phyloP scores from a whole-genome alignment of 129 eudicot genomes.

The Tagetes erecta region DNA sequence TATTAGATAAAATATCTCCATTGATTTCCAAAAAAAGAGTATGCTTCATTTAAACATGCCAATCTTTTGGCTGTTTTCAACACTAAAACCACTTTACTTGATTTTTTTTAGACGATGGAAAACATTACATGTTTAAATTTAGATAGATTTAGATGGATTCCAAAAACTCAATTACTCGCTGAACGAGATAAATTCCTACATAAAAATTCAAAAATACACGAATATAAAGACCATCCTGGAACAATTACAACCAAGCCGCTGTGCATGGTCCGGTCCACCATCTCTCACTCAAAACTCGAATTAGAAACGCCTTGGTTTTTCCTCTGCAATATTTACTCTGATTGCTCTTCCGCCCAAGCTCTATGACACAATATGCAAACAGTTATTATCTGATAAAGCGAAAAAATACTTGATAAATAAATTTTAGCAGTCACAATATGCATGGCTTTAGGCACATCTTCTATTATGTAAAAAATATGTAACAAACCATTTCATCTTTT shows the following conservation, averaged over 20 bases:
- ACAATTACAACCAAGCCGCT: constrained; percentile 20
- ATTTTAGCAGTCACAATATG: too few species aligned
- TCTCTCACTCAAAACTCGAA: constrained; percentile 29
- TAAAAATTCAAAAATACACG: constrained; percentile 19
- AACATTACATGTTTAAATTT: too few species aligned
- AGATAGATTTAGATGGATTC: too few species aligned
- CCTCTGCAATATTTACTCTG: constrained; percentile 81
- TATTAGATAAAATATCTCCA: too few species aligned
- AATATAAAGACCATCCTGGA: constrained; percentile 23
- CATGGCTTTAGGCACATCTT: too few species aligned
- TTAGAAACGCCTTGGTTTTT: constrained; percentile 60
- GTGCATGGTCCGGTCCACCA: neutral
- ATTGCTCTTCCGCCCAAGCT: constrained; percentile 72
- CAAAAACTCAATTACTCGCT: constrained; percentile 16
- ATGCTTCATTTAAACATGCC: too few species aligned
- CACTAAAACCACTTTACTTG: too few species aligned
- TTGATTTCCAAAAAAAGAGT: too few species aligned
- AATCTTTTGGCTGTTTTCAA: too few species aligned
- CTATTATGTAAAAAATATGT: too few species aligned
- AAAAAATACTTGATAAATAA: neutral
- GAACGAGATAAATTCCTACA: constrained; percentile 29
- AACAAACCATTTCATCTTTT: neutral
- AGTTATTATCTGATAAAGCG: neutral
- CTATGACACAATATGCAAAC: constrained; percentile 34
- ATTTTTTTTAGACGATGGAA: too few species aligned